Evolutionary conservation across 176 grass and related monocot species (phyloP).

Genomic region (Eragrostis curvula): DNA sequence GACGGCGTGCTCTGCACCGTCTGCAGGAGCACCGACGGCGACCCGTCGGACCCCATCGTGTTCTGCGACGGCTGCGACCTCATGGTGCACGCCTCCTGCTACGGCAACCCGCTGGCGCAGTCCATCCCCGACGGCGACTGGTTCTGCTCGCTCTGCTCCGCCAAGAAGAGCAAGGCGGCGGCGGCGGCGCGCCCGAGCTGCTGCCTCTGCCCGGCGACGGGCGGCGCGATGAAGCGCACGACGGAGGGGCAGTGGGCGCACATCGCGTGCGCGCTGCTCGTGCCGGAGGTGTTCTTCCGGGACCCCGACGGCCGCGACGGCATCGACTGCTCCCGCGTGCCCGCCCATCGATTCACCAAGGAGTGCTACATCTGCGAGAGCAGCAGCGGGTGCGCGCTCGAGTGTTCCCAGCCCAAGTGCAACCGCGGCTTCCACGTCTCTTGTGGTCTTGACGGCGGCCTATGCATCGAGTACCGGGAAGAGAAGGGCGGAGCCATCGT

Average conservation of each 20-base stretch:
- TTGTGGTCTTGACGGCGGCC: constrained; percentile 62
- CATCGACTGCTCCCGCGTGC: constrained; percentile 82
- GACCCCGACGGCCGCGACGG: constrained; percentile 74
- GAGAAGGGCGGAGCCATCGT: constrained; percentile 64
- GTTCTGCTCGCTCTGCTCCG: constrained; percentile 75
- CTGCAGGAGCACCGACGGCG: constrained; percentile 85
- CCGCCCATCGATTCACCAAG: constrained; percentile 51
- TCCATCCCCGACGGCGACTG: constrained; percentile 88
- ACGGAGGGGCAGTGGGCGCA: constrained; percentile 72
- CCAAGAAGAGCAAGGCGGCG: constrained; percentile 34
- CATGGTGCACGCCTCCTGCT: constrained; percentile 91
- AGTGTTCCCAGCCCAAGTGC: constrained; percentile 90
- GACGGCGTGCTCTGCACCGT: constrained; percentile 81
- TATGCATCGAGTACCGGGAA: constrained; percentile 81
- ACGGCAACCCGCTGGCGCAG: constrained; percentile 72
- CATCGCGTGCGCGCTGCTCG: constrained; percentile 79
- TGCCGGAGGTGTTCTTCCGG: constrained; percentile 94
- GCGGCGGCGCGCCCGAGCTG: constrained; percentile 34
- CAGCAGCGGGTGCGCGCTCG: constrained; percentile 63
- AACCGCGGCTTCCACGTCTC: constrained; percentile 81
- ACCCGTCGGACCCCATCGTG: constrained; percentile 86
- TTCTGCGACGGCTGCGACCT: constrained; percentile 97
- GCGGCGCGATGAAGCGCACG: constrained; percentile 82
- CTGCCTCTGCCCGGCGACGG: constrained; percentile 68
- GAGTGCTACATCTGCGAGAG: constrained; percentile 74